Base-by-base conservation (phyloP, 2,329 filamentous ascomycete genomes). In the Sporothrix sp. region DNA sequence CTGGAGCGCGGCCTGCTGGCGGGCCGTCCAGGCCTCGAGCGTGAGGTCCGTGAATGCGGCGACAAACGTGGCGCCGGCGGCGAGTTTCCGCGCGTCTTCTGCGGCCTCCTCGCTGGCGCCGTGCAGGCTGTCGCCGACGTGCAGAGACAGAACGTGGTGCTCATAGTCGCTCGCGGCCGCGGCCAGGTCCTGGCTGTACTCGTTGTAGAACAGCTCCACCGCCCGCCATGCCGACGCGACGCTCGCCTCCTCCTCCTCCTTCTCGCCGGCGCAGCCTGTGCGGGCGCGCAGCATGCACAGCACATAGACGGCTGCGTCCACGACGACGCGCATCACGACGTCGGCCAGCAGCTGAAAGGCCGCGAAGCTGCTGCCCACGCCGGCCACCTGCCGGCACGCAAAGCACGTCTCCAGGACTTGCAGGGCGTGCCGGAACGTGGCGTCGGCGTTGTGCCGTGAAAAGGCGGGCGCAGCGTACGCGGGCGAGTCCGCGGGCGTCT, bases 231-330 rank as follows among this genome's bases (percentile, higher is more conserved):
- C 62, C 8, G 55, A 9, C 0, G 20, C 52, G 13, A 48, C 33
- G 10, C 21, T 23, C 2, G 38, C 27, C 11, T n/a, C 16, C 7
- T 48, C 33, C 2, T 28, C 18, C 2, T 32, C 46, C 3, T 5
- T 9, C 4, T 23, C 16, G 23, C n/a, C 16, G 0, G 54, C 48
- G 0, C 59, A 59, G 0, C 48, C 52, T 0, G n/a, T 40, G 2
- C 63, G 54, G 1, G 38, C 28, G 3, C 61, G 58, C 8, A 66
- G 52, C 1, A 65, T 62, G n/a, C 62, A 64, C 0, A 64, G 47
- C 0, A 65, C 54, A 7, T 63, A 65, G 7, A 66, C 60, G 18
- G 58, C 61, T 0, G 62, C 62, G 10, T 66, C 63, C n/a, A 65
- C 51, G 4, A 62, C 57, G 3, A 54, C 52, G 18, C 57, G 60